A percentile compares a stretch with the other conserved stretches of the same genome.
phyloP scores from a whole-genome alignment of 768 basidiomycete genomes.

The Xerocomellus chrysenteron region DNA sequence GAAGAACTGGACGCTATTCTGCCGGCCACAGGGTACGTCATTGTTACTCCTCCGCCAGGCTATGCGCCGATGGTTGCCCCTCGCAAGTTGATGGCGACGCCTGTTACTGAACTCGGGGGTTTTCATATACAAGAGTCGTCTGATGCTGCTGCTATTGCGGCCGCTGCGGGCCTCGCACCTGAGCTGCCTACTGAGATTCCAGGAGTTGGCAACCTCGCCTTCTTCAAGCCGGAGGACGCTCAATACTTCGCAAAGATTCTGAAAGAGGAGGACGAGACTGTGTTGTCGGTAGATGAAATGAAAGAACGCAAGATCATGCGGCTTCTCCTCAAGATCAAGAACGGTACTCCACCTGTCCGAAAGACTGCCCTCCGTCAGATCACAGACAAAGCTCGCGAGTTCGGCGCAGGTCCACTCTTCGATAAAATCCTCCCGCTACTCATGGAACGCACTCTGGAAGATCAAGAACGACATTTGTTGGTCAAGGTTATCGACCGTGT shows the following conservation, averaged over 20 bases:
- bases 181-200: conserved; percentile 97
- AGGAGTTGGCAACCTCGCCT: conserved; percentile 93
- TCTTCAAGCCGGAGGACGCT: conserved; percentile 98
- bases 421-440: conserved; percentile 97
- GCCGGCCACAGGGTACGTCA: conserved; percentile 81
- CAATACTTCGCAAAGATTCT: conserved; percentile 97
- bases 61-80: conserved; percentile 78
- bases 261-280: conserved; percentile 93
- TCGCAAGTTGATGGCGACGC: conserved; percentile 59
- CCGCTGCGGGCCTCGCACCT: conserved; percentile 87
- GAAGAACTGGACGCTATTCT: conserved; percentile 93
- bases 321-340: conserved; percentile 96
- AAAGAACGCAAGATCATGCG: conserved; percentile 99
- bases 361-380: conserved; percentile 98
- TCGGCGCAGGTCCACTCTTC: conserved; percentile 96
- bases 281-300: conserved; percentile 93
- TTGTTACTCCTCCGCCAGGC: conserved; percentile 92
- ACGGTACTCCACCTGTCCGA: conserved; percentile 96
- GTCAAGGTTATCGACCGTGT: conserved; percentile 99
- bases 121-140: conserved; percentile 98
- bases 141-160: conserved; percentile 83
- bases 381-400: conserved; percentile 98
- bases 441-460: conserved; percentile 97
- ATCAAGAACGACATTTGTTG: conserved; percentile 95
- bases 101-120: conserved; percentile 63